Base-by-base conservation (phyloP, 148 eudicot genomes). In the Arctostaphylos glauca region DNA sequence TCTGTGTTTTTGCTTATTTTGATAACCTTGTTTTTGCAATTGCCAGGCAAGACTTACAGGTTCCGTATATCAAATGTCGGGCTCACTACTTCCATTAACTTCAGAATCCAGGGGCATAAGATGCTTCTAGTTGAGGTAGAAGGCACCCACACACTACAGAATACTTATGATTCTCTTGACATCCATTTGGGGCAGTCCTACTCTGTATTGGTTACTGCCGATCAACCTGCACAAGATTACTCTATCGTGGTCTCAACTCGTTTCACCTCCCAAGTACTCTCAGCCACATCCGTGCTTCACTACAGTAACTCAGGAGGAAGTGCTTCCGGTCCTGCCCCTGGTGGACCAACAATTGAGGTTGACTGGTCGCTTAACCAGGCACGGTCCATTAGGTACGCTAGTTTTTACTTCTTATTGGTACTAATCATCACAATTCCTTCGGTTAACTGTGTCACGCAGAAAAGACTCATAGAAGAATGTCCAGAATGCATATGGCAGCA, bases 121-220 rank as follows among this genome's bases (percentile, higher is more conserved):
- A 87, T 92, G 86, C 25, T 86, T 38, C 84, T 92, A 55, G 92
- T 89, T 15, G 95, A 92, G 87, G 90, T 88, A 23, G 95, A 92
- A 89, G 95, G 95, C 55, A 87, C 71, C n/a, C 95, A 92, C 85
- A 87, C 95, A 0, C 83, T 91, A 6, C 95, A 92, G 82, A 91
- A 86, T 70, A 85, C 82, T 6, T 91, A 91, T 23, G 60, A 87
- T 13, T 88, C 93, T 77, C 88, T 92, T 12, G 93, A 92, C 78
- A 81, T 92, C 60, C 95, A 92, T 87, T 81, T 92, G 81, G 95
- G 95, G 56, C 95, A 92, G 79, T 89, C 93, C 52, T 92, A 89
- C 77, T 88, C 95, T 1, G 90, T 92, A 16, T 85, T 92, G 59
- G 87, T 92, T 41, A 92, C 93, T 6, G 92, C 91, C 38, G 90